Evolutionary conservation across 208 protist species (phyloP).

Genomic region (Zelonia costaricensis): DNA sequence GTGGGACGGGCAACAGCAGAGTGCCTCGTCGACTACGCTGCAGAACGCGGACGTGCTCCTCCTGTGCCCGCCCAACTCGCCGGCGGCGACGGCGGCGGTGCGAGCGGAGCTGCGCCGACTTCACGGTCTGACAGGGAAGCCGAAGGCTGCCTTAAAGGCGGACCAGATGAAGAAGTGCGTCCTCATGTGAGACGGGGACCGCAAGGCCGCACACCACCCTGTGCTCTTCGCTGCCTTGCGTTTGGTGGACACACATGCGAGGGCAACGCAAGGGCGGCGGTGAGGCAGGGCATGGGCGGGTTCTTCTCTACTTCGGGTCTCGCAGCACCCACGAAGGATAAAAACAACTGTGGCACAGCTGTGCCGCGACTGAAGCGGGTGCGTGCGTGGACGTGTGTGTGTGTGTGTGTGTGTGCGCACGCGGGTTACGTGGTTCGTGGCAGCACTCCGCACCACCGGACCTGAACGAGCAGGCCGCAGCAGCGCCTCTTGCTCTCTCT

Average conservation of each 20-base stretch:
- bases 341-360: too few species aligned
- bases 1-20: neutral
- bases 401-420: neutral
- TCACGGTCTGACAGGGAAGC: constrained; percentile 46
- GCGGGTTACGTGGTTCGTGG: too few species aligned
- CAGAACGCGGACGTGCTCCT: constrained; percentile 59
- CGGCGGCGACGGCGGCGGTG: constrained; percentile 25
- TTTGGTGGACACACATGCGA: neutral
- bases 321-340: too few species aligned
- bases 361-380: too few species aligned
- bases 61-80: constrained; percentile 17
- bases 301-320: too few species aligned
- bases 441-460: too few species aligned
- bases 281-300: too few species aligned
- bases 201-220: too few species aligned
- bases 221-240: neutral
- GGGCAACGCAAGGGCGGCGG: too few species aligned
- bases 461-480: too few species aligned
- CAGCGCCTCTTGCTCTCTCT: neutral
- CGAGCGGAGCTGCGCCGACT: constrained; percentile 47
- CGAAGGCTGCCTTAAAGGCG: constrained; percentile 37
- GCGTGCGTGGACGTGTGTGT: neutral
- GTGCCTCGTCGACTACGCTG: constrained; percentile 17
- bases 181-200: constrained; percentile 43
- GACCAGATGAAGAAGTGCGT: constrained; percentile 65